A percentile compares a stretch with the other conserved stretches of the same genome.
phyloP scores from a whole-genome alignment of 768 basidiomycete species.

The Boletellus ananiceps region DNA sequence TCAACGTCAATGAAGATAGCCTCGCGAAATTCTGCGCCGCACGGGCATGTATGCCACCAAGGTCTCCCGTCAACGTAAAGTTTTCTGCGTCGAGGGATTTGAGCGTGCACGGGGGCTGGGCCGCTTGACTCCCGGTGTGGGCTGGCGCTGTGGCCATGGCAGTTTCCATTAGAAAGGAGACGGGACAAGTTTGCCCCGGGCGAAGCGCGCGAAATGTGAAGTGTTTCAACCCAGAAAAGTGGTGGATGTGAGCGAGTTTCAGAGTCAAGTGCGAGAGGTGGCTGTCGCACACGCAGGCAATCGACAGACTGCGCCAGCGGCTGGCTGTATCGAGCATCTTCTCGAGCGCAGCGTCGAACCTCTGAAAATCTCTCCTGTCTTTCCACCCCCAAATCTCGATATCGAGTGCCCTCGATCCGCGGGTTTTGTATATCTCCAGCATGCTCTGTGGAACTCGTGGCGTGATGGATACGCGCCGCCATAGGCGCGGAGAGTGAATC shows the following conservation, averaged over 20 bases:
- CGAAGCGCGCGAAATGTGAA: constrained; percentile 29
- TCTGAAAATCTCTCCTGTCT: constrained; percentile 30
- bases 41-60: constrained; percentile 10
- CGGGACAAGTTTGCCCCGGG: constrained; percentile 27
- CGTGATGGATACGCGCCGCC: constrained; percentile 25
- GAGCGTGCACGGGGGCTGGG: constrained; percentile 11
- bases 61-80: constrained; percentile 22
- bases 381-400: constrained; percentile 27
- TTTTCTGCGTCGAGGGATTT: constrained; percentile 29
- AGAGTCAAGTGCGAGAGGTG: constrained; percentile 27
- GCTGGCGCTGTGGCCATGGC: constrained; percentile 3
- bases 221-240: constrained; percentile 23
- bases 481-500: constrained; percentile 28
- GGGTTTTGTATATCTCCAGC: constrained; percentile 24
- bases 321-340: constrained; percentile 23
- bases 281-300: constrained; percentile 26
- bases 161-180: constrained; percentile 22
- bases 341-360: constrained; percentile 26
- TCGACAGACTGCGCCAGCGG: constrained; percentile 27
- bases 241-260: constrained; percentile 19
- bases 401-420: constrained; percentile 25
- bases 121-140: neutral
- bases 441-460: constrained; percentile 17
- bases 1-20: constrained; percentile 25
- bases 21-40: constrained; percentile 16